Conservation (phyloP, 495 filamentous ascomycete genomes). For the Hamigera avellanea region DNA sequence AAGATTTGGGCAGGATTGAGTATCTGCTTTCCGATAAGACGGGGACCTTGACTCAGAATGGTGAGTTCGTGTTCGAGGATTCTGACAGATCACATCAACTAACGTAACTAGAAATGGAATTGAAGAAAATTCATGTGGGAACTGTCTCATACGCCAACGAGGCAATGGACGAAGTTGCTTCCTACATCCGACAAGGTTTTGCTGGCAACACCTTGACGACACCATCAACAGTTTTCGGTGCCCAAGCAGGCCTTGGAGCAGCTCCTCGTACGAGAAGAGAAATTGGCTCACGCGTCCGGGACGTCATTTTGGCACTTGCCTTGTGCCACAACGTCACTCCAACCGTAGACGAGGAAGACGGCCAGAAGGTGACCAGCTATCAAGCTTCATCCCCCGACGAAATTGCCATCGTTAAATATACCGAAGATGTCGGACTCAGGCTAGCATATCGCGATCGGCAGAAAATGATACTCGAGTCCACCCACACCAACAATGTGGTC, state of each 20-base stretch:
- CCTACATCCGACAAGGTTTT: constrained; percentile 77
- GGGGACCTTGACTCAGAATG: constrained; percentile 91
- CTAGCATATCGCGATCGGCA: constrained; percentile 78
- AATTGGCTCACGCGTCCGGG: constrained; percentile 83
- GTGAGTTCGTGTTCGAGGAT: constrained; percentile 15
- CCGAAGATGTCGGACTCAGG: constrained; percentile 81
- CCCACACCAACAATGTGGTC: constrained; percentile 61
- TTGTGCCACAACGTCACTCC: constrained; percentile 98
- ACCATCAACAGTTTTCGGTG: constrained; percentile 55
- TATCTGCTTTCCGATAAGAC: constrained; percentile 97
- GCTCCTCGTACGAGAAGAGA: constrained; percentile 78
- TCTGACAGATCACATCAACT: constrained; percentile 1
- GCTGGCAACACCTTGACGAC: constrained; percentile 51
- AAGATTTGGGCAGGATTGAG: constrained; percentile 91
- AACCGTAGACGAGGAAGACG: constrained; percentile 71
- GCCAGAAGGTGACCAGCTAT: constrained; percentile 68
- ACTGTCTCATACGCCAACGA: constrained; percentile 97
- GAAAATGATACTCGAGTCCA: constrained; percentile 67
- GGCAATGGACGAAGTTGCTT: constrained; percentile 91
- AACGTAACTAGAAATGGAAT: constrained; percentile 65
- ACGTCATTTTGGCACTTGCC: constrained; percentile 81
- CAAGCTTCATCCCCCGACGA: constrained; percentile 97
- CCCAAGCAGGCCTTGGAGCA: constrained; percentile 42
- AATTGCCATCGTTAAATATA: constrained; percentile 95
- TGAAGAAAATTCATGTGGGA: constrained; percentile 97